Evolutionary conservation across 2,329 filamentous ascomycete species (phyloP), one percentile per base, ranked within the genome.

Genomic region (Didymella sp.): DNA sequence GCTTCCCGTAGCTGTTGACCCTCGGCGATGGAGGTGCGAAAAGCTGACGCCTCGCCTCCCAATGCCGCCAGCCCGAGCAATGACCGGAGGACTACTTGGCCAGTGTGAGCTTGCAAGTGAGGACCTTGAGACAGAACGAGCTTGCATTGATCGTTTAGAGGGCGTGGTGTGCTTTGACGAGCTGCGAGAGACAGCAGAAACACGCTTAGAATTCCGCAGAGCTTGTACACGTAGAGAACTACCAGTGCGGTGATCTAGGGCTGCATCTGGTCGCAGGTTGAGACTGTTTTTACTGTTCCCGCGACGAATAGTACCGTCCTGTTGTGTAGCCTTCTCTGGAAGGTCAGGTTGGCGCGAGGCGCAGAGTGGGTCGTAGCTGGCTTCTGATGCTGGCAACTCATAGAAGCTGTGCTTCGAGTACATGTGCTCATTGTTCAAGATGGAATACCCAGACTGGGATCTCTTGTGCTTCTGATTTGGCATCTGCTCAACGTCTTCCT

Each of bases 331-430:
- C 7, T 80, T 81, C 47, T 80, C 77, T 2, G 71, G 70, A 35
- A 74, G 50, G 22, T 84, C 77, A 21, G 80, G 78, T 52, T 83
- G 78, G 62, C 84, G 82, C 2, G 89, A 92, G 4, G 89, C 86
- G 68, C 90, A 86, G 73, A 90, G 96, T 0, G 92, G 92, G 73
- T 96, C 93, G 67, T 96, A 96, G 74, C 89, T 95, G 61, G 84
- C 79, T 57, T 82, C 76, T 38, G 71, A 85, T 8, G 63, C 60
- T 64, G 69, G 81, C 71, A 82, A 79, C 53, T 82, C 81, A 35
- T 79, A 78, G 48, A 84, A 81, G 58, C 77, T 81, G 57, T 81
- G 77, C 45, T 79, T 78, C 1, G 76, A 78, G 43, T 78, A 77
- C 49, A 82, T 76, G 64, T 82, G 80, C 51, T 82, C 80, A 53